Percentiles rank a stretch among this genome's conserved stretches.
Conservation (phyloP, 1,284 basidiomycete species). For the Sanghuangporus sanghuang region DNA sequence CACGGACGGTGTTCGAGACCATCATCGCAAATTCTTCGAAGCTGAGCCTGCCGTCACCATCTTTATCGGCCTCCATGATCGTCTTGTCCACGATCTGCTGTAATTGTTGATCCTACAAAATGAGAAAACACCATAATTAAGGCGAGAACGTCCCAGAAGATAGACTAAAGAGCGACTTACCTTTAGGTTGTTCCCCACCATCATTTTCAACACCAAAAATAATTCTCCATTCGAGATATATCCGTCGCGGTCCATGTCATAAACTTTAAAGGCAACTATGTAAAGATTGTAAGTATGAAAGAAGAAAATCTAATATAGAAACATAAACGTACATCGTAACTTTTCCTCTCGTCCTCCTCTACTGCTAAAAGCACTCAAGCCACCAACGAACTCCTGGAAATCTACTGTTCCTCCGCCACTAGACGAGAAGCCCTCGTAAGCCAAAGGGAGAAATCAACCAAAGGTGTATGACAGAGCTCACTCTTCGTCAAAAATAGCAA, state of each 20-base stretch:
- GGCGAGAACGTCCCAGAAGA: neutral
- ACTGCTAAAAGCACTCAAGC: conserved; percentile 94
- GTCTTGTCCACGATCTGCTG: conserved; percentile 99
- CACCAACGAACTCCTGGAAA: conserved; percentile 98
- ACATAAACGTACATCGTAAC: conserved; percentile 70
- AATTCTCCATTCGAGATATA: conserved; percentile 99
- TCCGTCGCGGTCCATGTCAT: conserved; percentile 97
- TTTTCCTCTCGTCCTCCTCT: conserved; percentile 97
- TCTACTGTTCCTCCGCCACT: conserved; percentile 98
- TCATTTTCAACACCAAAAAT: conserved; percentile 99
- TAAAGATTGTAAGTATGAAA: neutral
- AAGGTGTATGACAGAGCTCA: conserved; percentile 38
- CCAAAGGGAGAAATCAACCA: neutral
- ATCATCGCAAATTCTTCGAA: conserved; percentile 97
- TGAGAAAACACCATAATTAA: neutral
- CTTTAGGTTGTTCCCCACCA: conserved; percentile 99
- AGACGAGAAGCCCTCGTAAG: conserved; percentile 1
- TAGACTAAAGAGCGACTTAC: conserved; percentile 34
- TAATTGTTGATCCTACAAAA: conserved; percentile 84
- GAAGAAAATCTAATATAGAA: neutral
- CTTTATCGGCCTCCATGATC: conserved; percentile 99
- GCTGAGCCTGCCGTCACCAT: conserved; percentile 94
- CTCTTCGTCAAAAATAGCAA: conserved; percentile 99
- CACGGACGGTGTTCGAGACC: conserved; percentile 89
- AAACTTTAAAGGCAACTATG: conserved; percentile 95